A percentile compares a stretch with the other conserved stretches of the same genome.
These are phyloP conservation scores for Mucor racemosus DNA, from an alignment of 371 early-diverging fungal species.

Conservation along the genomic window DNA sequence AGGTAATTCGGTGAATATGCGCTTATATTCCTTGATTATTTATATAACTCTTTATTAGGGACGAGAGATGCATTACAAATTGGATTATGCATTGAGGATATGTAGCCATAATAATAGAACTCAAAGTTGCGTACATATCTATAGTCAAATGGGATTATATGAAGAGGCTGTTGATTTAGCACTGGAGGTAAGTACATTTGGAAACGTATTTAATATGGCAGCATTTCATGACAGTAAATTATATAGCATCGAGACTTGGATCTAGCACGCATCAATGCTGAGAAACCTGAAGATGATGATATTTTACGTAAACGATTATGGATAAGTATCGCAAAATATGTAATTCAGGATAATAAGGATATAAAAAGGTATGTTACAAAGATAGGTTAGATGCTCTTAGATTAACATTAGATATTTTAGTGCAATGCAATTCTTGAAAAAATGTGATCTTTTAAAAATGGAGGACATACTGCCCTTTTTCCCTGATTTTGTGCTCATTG, in stretches of 20 bases:
- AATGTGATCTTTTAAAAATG: slow-evolving; percentile 84
- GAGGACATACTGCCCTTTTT: slow-evolving; percentile 96
- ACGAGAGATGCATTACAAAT: slow-evolving; percentile 76
- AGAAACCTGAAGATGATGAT: slow-evolving; percentile 81
- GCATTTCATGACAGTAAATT: slow-evolving; percentile 37
- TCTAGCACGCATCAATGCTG: slow-evolving; percentile 87
- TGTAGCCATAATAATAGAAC: slow-evolving; percentile 75
- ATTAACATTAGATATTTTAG: slow-evolving; percentile 30
- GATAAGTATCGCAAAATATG: slow-evolving; percentile 90
- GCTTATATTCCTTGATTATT: no score
- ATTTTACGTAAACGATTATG: slow-evolving; percentile 85
- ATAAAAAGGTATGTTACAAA: slow-evolving; percentile 59
- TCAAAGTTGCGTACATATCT: slow-evolving; percentile 83
- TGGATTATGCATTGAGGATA: slow-evolving; percentile 86
- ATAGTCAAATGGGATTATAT: slow-evolving; percentile 80
- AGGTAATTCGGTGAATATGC: slow-evolving; percentile 40
- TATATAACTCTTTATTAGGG: slow-evolving; percentile 39
- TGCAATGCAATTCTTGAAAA: slow-evolving; percentile 82
- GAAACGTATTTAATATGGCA: slow-evolving; percentile 14
- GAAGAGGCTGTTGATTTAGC: slow-evolving; percentile 90
- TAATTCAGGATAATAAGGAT: slow-evolving; percentile 80
- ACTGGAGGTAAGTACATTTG: slow-evolving; percentile 57
- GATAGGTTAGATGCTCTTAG: no score
- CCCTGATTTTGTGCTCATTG: slow-evolving; percentile 93
- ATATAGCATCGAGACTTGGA: slow-evolving; percentile 80